Percentiles rank a stretch among this genome's conserved stretches.
Evolutionary conservation across 805 yeast species (phyloP).

Genomic region (Candida broadrunensis): DNA sequence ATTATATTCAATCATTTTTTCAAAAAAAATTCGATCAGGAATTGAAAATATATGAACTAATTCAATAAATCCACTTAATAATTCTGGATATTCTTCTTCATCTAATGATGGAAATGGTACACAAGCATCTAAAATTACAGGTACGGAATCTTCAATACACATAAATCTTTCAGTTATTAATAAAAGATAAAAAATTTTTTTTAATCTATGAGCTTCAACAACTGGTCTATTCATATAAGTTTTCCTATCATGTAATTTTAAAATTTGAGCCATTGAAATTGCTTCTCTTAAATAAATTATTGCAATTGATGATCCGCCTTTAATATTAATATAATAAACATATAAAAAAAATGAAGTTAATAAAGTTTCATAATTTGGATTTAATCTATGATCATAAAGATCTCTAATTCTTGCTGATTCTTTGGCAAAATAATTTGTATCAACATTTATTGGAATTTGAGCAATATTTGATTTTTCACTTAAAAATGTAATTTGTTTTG

Average conservation of each 20-base stretch:
- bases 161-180: slow-evolving; percentile 36
- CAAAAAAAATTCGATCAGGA: slow-evolving; percentile 33
- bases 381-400: slow-evolving; percentile 20
- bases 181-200: slow-evolving; percentile 32
- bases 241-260: slow-evolving; percentile 26
- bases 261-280: slow-evolving; percentile 31
- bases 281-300: slow-evolving; percentile 33
- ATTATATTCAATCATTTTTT: slow-evolving; percentile 13
- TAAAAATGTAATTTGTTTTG: slow-evolving; percentile 16
- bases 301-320: slow-evolving; percentile 25
- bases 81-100: slow-evolving; percentile 31
- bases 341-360: slow-evolving; percentile 33
- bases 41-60: slow-evolving; percentile 31
- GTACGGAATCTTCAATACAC: slow-evolving; percentile 35
- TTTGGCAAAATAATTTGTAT: slow-evolving; percentile 15
- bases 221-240: slow-evolving; percentile 20
- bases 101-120: slow-evolving; percentile 29
- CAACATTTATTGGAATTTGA: slow-evolving; percentile 15
- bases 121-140: slow-evolving; percentile 31
- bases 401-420: slow-evolving; percentile 25
- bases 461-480: slow-evolving; percentile 11
- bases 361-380: slow-evolving; percentile 23
- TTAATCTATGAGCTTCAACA: slow-evolving; percentile 31
- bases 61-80: slow-evolving; percentile 30
- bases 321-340: slow-evolving; percentile 28